These are phyloP conservation scores for Lyophyllum semitale DNA, from an alignment of 768 basidiomycete species.

Conservation along the genomic window DNA sequence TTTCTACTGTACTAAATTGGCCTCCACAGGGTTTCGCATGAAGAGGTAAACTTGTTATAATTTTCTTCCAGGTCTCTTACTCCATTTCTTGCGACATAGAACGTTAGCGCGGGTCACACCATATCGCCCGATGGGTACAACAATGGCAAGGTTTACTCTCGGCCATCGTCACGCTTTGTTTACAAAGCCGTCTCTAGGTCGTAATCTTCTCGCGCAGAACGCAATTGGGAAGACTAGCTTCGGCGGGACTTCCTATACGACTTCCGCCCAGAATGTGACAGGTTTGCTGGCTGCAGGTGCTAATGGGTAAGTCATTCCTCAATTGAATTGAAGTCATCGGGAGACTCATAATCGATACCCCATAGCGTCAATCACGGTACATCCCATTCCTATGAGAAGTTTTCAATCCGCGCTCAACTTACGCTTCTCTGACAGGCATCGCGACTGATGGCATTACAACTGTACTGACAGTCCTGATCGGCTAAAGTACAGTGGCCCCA, in stretches of 20 bases:
- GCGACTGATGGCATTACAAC: constrained; percentile 59
- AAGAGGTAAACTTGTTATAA: too few species aligned
- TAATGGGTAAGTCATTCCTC: constrained; percentile 41
- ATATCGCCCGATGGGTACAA: constrained; percentile 36
- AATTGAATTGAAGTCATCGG: too few species aligned
- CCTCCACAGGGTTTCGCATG: constrained; percentile 36
- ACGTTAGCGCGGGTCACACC: constrained; percentile 27
- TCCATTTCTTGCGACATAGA: constrained; percentile 14
- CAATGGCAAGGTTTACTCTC: constrained; percentile 23
- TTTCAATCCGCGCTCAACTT: neutral
- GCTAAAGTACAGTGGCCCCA: too few species aligned
- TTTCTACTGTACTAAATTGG: too few species aligned
- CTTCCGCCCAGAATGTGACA: constrained; percentile 46
- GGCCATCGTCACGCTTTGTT: neutral
- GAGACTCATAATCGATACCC: neutral
- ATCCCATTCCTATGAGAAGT: neutral
- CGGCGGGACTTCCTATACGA: constrained; percentile 47
- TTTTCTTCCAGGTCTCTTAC: too few species aligned
- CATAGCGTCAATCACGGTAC: constrained; percentile 36
- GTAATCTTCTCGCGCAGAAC: constrained; percentile 27
- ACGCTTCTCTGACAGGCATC: constrained; percentile 41
- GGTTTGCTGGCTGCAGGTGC: constrained; percentile 59
- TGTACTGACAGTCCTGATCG: constrained; percentile 53
- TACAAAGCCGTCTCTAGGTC: constrained; percentile 19
- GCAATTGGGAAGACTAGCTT: constrained; percentile 38